These are phyloP conservation scores for Coemansia sp. DNA, from an alignment of 192 early-diverging fungal species.

Conservation along the genomic window DNA sequence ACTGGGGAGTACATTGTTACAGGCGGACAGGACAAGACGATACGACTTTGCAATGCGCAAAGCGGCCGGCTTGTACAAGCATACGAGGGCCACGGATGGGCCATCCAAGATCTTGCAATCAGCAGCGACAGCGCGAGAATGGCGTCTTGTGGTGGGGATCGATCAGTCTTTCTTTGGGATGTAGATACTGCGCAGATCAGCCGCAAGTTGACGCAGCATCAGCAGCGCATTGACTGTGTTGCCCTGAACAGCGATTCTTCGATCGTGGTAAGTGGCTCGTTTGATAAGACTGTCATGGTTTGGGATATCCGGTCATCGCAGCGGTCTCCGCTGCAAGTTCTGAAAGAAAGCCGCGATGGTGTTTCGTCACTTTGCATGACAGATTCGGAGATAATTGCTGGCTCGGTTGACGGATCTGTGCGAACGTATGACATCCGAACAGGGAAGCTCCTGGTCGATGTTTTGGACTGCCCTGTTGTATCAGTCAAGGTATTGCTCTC, in stretches of 20 bases:
- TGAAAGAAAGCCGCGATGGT: slow-evolving; percentile 86
- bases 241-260: slow-evolving; percentile 75
- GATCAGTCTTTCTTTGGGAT: slow-evolving; percentile 86
- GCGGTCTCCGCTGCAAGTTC: slow-evolving; percentile 73
- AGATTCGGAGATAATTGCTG: slow-evolving; percentile 73
- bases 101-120: slow-evolving; percentile 60
- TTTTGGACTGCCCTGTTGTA: slow-evolving; percentile 81
- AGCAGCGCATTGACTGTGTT: slow-evolving; percentile 82
- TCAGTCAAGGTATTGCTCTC: slow-evolving; percentile 42
- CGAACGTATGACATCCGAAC: slow-evolving; percentile 85
- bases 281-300: slow-evolving; percentile 58
- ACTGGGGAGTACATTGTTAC: slow-evolving; percentile 83
- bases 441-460: slow-evolving; percentile 70
- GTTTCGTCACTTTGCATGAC: slow-evolving; percentile 76
- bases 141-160: slow-evolving; percentile 82
- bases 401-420: slow-evolving; percentile 83
- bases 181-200: slow-evolving; percentile 70
- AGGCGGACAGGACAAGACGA: slow-evolving; percentile 73
- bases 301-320: slow-evolving; percentile 53
- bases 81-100: slow-evolving; percentile 86
- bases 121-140: slow-evolving; percentile 64
- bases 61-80: slow-evolving; percentile 72
- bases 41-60: slow-evolving; percentile 71
- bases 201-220: slow-evolving; percentile 79
- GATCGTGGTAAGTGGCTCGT: slow-evolving; percentile 80